A percentile compares a stretch with the other conserved stretches of the same genome.
Conservation (phyloP, 257 asterid species). For the Nicotiana otophora region DNA sequence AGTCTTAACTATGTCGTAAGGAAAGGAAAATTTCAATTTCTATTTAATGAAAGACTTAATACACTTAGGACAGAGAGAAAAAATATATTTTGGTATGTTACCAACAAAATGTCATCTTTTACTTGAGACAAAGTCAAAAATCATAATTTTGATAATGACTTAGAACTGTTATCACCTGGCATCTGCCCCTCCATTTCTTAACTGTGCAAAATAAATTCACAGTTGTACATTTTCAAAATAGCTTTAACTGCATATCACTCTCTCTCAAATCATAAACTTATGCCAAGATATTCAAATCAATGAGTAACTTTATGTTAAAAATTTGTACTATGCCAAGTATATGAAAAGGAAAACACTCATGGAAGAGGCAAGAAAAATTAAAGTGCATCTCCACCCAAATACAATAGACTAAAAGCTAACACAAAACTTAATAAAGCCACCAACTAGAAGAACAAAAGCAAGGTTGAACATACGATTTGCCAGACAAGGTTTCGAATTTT, state of each 20-base stretch:
- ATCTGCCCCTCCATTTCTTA: no score
- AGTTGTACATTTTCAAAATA: no score
- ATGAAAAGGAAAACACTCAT: background rate
- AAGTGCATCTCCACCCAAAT: background rate
- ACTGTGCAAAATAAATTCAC: no score
- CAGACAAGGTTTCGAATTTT: slow-evolving; percentile 53
- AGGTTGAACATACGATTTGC: slow-evolving; percentile 47
- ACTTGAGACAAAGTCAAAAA: no score
- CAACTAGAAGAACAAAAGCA: background rate
- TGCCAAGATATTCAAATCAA: slow-evolving; percentile 22
- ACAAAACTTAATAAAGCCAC: background rate
- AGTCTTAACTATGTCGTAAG: no score
- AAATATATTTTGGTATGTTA: no score
- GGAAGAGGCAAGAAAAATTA: background rate
- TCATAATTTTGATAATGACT: no score
- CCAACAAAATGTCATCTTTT: no score
- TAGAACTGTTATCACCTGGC: no score
- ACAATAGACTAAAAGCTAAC: background rate
- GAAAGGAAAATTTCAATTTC: no score
- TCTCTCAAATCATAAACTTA: slow-evolving; percentile 63
- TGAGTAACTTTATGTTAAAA: background rate
- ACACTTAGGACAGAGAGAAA: no score
- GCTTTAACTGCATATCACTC: slow-evolving; percentile 18
- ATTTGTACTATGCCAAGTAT: background rate
- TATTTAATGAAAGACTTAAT: no score